Base-by-base conservation (phyloP, 345 rosid species). In the Hypericum perforatum region DNA sequence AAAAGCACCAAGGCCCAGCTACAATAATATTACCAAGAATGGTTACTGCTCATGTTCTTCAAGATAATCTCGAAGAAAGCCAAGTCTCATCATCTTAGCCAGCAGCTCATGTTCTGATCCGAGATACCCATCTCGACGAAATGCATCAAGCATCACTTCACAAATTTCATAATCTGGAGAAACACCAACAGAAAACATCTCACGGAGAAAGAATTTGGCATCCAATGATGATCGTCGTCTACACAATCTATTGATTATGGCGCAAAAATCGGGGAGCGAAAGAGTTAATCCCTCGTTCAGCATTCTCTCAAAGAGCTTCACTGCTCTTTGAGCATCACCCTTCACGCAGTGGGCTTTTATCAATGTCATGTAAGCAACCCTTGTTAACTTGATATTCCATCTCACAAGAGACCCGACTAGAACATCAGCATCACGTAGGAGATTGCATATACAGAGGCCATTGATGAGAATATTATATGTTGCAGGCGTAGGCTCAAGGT, bases 271-370 rank as follows among this genome's bases (percentile, higher is more conserved):
- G 54, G 63, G 69, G 10, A 82, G 66, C 11, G 84, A 75, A 63
- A 82, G 67, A 57, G 80, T 71, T 41, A 75, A 77, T 40, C 82
- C 84, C 55, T 69, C 70, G 52, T 77, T 81, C 61, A 80, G 52
- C 81, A 88, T 71, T 62, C 74, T 76, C 63, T 2, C 5, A 45
- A 88, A 85, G 52, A 68, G 69, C 37, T 44, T 16, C 38, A 53
- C 53, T 15, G 76, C 86, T 39, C 16, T 65, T 56, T 61, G 45
- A 13, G 70, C 78, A 66, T 80, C 78, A 45, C 94, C 94, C 63
- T 78, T 85, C 16, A 56, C 80, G 57, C 94, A 85, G 65, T 85
- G 88, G 57, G 82, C 91, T 68, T 80, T 88, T 62, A 88, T 69
- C 57, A 85, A 37, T 47, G 84, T 76, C 54, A 79, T 74, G 59